These are phyloP conservation scores for Ceratocystiopsis brevicomis DNA, from an alignment of 2,329 filamentous ascomycete genomes.

Conservation along the genomic window DNA sequence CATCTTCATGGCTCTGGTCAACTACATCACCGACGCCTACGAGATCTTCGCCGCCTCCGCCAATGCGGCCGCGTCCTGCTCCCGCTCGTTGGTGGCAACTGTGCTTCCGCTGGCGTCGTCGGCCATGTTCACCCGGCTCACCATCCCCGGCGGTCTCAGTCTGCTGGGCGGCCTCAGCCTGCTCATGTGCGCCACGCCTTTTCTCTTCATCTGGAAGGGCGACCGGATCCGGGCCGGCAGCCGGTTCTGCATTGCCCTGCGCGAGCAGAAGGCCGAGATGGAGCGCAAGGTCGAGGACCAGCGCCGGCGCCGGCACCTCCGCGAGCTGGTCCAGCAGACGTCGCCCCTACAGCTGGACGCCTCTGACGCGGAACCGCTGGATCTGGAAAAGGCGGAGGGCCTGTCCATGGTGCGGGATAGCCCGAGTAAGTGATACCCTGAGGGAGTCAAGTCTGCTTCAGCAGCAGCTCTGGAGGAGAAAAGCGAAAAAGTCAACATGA, in stretches of 20 bases:
- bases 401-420: too few relatives aligned
- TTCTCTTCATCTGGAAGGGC: constrained; percentile 35
- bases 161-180: constrained; percentile 30
- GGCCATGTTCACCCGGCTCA: constrained; percentile 28
- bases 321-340: neutral
- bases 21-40: constrained; percentile 34
- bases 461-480: too few relatives aligned
- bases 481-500: too few relatives aligned
- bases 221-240: constrained; percentile 35
- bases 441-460: too few relatives aligned
- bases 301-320: constrained; percentile 5
- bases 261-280: constrained; percentile 29
- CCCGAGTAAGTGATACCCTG: too few relatives aligned
- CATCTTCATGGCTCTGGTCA: constrained; percentile 42
- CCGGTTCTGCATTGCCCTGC: constrained; percentile 42
- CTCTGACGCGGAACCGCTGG: too few relatives aligned
- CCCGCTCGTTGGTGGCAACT: constrained; percentile 30
- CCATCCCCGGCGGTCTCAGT: constrained; percentile 31
- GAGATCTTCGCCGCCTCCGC: constrained; percentile 42
- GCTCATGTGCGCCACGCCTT: constrained; percentile 31
- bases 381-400: too few relatives aligned
- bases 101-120: constrained; percentile 37
- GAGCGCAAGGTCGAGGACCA: constrained; percentile 21
- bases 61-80: constrained; percentile 30
- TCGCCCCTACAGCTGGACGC: too few relatives aligned